A percentile compares a stretch with the other conserved stretches of the same genome.
Conservation (phyloP, 805 yeast species). For the Starmerella kuoi region DNA sequence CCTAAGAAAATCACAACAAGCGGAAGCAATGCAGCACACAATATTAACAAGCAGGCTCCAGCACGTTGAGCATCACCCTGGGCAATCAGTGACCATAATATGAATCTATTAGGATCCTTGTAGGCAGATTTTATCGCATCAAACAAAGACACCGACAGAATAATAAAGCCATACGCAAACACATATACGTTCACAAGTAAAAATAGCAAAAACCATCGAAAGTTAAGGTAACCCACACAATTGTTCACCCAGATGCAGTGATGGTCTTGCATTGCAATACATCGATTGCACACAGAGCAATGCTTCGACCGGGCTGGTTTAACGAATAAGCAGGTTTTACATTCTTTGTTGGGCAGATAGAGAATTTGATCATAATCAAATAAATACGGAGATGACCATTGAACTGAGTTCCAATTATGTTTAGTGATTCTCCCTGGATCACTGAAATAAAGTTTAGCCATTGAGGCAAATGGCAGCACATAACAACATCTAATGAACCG, state of each 20-base stretch:
- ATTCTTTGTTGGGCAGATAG: constrained; percentile 37
- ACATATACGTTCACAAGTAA: constrained; percentile 38
- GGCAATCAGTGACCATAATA: constrained; percentile 10
- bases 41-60: constrained; percentile 30
- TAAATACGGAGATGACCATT: constrained; percentile 18
- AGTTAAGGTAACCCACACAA: constrained; percentile 50
- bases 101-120: neutral
- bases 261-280: constrained; percentile 43
- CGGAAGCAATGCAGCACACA: constrained; percentile 36
- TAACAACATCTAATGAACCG: constrained; percentile 16
- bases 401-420: constrained; percentile 17
- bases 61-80: constrained; percentile 19
- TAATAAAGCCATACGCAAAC: constrained; percentile 35
- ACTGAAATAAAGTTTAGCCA: constrained; percentile 26
- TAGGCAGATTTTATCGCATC: neutral
- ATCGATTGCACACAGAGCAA: constrained; percentile 40
- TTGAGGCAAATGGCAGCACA: constrained; percentile 19
- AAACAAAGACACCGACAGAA: constrained; percentile 23
- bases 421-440: constrained; percentile 31
- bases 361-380: constrained; percentile 41
- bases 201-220: constrained; percentile 46
- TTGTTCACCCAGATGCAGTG: constrained; percentile 55
- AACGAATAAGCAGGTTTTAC: constrained; percentile 38
- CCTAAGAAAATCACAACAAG: constrained; percentile 36
- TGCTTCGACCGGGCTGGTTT: constrained; percentile 54